Evolutionary conservation across 2,329 filamentous ascomycete genomes (phyloP), one percentile per base, ranked within the genome.

Genomic region (Orbilia javanica): DNA sequence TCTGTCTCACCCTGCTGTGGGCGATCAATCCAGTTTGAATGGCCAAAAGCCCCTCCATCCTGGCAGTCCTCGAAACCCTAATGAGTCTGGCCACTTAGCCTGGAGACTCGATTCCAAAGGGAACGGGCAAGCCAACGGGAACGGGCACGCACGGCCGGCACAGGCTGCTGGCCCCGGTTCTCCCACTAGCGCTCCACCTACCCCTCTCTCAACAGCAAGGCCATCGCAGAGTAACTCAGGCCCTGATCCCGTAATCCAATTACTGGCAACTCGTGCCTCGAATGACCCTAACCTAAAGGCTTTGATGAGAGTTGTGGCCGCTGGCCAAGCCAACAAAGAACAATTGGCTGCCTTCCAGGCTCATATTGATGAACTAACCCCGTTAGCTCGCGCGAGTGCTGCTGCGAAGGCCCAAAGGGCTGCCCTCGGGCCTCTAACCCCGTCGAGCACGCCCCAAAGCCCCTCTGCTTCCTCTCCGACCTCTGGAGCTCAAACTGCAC

Each of bases 271-370:
- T 81, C 89, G 89, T 80, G 93, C 93, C 5, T 92, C 91, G 0
- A 89, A 89, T 27, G 91, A 96, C 82, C 88, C 90, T 0, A 87
- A 91, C 69, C 85, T 96, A 8, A 90, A 93, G 72, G 90, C 91
- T 39, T 86, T 96, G 0, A 96, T 96, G 93, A 93, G 93, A 83
- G 89, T 92, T 66, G 93, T 96, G 0, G 93, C 93, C 0, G 90
- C 90, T 29, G 92, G 92, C 0, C 88, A 91, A 80, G 93, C 93
- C 0, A 89, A 88, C 11, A 88, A 89, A 42, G 88, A 90, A 13
- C 92, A 96, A 82, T 85, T 96, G 11, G 89, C 89, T 55, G 89
- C 90, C 79, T 96, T 96, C 81, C 93, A 96, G 82, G 88, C 87
- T 60, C 92, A 96, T 48, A 96, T 96, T 79, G 91, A 94, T 81